Evolutionary conservation across 2,329 filamentous ascomycete species (phyloP), one percentile per base, ranked within the genome.

Genomic region (Ophiostoma australiae): DNA sequence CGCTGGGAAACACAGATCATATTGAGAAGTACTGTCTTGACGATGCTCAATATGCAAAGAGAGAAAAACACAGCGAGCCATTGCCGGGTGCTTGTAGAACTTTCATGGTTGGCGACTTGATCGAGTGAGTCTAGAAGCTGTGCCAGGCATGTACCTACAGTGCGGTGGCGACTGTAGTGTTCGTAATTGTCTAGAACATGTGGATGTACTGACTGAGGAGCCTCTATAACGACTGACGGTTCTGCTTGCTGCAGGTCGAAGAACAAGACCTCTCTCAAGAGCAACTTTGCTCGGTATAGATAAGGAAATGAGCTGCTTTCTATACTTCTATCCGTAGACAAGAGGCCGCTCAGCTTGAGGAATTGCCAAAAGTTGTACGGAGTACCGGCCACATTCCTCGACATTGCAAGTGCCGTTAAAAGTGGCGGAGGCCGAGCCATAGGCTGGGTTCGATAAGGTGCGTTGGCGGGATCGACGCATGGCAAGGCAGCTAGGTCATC

Each of bases 31-130:
- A 88, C 80, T 0, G 85, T 85, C 68, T 83, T 82, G 27, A 84
- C 81, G 37, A 85, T 80, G 75, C 85, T 87, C 75, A 88, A 87
- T n/a, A 88, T 83, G 76, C 86, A 87, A 23, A 88, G 77, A 15
- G 86, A 83, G 68, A 85, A 79, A 72, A 87, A 86, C 4, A 82
- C 76, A 1, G 86, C 83, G 20, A 87, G 76, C 82, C 84, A 86
- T 70, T 80, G 80, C 73, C 80, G 81, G 10, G 81, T 78, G 33
- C 80, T 80, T 31, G 81, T 76, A 5, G 78, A 77, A n/a, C 78
- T 77, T 41, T 78, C 78, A 33, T 80, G 78, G 71, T 82, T 76
- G 1, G 82, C 80, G 23, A 79, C 80, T 4, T 77, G 78, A 73
- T 88, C 86, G 69, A 88, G 84, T 0, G 83, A 82, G 72, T 84